These are phyloP conservation scores for Fusarium subglutinans DNA, from an alignment of 2,329 filamentous ascomycete genomes.

Conservation along the genomic window DNA sequence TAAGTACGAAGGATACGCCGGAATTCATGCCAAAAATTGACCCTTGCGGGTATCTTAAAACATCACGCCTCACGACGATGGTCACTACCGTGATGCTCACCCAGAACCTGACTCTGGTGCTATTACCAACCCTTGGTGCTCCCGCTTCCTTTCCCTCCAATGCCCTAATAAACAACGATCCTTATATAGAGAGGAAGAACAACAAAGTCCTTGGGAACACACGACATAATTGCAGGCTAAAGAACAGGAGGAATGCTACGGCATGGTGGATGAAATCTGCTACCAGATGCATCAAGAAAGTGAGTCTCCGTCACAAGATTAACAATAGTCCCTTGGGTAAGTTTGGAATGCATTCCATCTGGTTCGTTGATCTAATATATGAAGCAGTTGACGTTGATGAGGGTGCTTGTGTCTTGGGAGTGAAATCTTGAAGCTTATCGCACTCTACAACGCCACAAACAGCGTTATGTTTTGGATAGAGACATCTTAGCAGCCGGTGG, in stretches of 20 bases:
- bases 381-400: not conserved
- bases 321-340: not conserved
- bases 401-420: not conserved
- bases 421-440: not conserved
- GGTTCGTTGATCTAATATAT: not conserved
- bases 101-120: not conserved
- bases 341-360: not conserved
- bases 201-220: not conserved
- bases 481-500: not conserved
- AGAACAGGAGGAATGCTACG: not conserved
- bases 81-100: not conserved
- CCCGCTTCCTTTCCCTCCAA: not conserved
- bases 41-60: not conserved
- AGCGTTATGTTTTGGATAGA: not conserved
- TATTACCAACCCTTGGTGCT: not conserved
- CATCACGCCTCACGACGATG: not conserved
- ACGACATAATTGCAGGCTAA: not conserved
- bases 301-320: not conserved
- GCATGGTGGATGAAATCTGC: not conserved
- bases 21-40: not conserved
- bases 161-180: not conserved
- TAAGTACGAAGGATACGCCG: not conserved
- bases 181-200: not conserved
- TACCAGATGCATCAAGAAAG: not conserved
- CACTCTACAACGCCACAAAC: not conserved